These are phyloP conservation scores for Neophaeococcomyces mojaviensis DNA, from an alignment of 2,329 filamentous ascomycete genomes.

Conservation along the genomic window DNA sequence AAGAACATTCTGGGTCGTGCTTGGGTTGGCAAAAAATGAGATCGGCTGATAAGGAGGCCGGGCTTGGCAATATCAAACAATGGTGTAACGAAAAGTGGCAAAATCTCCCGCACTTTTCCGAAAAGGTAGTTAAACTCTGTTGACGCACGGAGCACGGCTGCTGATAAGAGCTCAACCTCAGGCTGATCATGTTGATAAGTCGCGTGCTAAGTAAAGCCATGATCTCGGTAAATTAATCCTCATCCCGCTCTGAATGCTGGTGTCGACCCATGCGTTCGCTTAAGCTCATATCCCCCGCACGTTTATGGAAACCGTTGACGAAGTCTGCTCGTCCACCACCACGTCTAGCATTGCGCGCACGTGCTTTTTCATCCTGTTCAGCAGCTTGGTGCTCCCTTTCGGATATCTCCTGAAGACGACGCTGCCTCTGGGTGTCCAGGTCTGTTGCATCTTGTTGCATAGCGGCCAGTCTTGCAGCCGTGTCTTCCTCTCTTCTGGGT, in stretches of 20 bases:
- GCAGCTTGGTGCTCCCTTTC: constrained; percentile 57
- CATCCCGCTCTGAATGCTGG: constrained; percentile 11
- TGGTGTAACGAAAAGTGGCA: not conserved
- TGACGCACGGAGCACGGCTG: not conserved
- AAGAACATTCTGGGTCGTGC: too few species aligned
- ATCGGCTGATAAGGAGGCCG: not conserved
- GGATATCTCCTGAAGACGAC: constrained; percentile 59
- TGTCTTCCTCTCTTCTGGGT: constrained; percentile 10
- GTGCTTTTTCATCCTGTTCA: constrained; percentile 59
- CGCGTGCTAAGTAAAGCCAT: not conserved
- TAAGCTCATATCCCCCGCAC: constrained; percentile 39
- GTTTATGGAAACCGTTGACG: constrained; percentile 54
- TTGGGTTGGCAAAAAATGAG: too few species aligned
- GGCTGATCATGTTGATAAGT: not conserved
- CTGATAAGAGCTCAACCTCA: not conserved
- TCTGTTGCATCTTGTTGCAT: constrained; percentile 66
- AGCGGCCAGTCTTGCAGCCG: constrained; percentile 57
- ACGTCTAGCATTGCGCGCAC: constrained; percentile 52
- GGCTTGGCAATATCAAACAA: not conserved
- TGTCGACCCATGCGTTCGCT: constrained; percentile 35
- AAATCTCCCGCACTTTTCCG: not conserved
- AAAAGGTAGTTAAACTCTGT: not conserved
- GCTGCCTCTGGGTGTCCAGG: constrained; percentile 62
- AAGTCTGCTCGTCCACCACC: constrained; percentile 57
- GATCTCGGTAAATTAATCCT: constrained; percentile 7